These are phyloP conservation scores for Eurotiales sp. DNA, from an alignment of 2,329 filamentous ascomycete species.

Conservation along the genomic window DNA sequence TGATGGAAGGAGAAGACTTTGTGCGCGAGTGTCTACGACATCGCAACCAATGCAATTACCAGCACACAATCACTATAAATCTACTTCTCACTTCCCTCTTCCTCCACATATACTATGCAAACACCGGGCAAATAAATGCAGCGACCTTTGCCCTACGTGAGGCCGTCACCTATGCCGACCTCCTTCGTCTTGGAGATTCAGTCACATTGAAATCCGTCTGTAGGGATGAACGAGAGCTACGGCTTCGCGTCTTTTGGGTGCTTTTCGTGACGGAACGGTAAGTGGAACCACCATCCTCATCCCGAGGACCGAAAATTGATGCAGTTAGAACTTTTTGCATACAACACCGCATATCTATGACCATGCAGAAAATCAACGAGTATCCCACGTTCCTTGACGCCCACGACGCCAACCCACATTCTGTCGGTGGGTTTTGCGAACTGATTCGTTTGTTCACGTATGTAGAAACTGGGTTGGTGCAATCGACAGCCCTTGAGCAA, in stretches of 20 bases:
- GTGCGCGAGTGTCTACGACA: constrained; percentile 7
- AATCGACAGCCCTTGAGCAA: constrained; percentile 2
- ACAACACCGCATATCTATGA: constrained; percentile 10
- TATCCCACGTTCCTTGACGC: constrained; percentile 10
- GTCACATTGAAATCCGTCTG: background rate
- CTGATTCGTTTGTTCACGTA: constrained; percentile 8
- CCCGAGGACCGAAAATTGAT: background rate
- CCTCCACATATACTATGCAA: constrained; percentile 19
- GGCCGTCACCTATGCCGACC: constrained; percentile 12
- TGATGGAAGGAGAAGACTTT: constrained; percentile 5
- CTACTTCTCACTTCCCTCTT: constrained; percentile 16
- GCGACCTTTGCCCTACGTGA: constrained; percentile 18
- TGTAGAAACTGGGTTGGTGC: constrained; percentile 3
- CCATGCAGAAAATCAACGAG: constrained; percentile 10
- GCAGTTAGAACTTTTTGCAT: constrained; percentile 11
- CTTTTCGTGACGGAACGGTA: constrained; percentile 13
- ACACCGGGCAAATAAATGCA: constrained; percentile 16
- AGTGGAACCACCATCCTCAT: background rate
- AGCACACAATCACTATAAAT: background rate
- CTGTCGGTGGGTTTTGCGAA: constrained; percentile 5
- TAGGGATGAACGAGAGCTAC: constrained; percentile 7
- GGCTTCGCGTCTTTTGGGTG: constrained; percentile 11
- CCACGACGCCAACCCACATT: constrained; percentile 7
- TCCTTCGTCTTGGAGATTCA: constrained; percentile 7
- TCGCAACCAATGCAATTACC: constrained; percentile 5